Conservation (phyloP, 2,329 filamentous ascomycete genomes). For the Aciculosporium take region DNA sequence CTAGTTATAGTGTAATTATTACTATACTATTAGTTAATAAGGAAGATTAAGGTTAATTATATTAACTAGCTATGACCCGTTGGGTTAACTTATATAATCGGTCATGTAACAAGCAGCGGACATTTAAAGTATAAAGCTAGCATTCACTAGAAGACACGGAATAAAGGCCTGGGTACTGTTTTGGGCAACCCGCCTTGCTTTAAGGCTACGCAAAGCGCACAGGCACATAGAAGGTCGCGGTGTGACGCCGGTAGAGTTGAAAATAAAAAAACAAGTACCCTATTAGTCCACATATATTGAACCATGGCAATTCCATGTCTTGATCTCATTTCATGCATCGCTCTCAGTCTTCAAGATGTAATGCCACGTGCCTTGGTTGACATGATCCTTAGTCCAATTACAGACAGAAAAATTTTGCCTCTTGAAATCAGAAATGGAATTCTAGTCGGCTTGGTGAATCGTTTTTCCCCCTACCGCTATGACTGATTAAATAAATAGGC, state of each 20-base stretch:
- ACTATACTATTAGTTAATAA: no score
- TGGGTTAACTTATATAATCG: no score
- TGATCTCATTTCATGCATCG: slow-evolving; percentile 14
- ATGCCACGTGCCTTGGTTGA: slow-evolving; percentile 16
- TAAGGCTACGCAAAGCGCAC: background rate
- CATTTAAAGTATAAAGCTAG: background rate
- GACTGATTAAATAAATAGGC: slow-evolving; percentile 34
- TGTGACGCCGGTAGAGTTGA: slow-evolving; percentile 2
- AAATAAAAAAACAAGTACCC: slow-evolving; percentile 10
- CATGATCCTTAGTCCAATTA: slow-evolving; percentile 7
- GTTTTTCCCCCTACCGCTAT: slow-evolving; percentile 1
- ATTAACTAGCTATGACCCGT: no score
- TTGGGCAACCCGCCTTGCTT: background rate
- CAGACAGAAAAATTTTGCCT: slow-evolving; percentile 6
- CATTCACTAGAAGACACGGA: slow-evolving; percentile 4
- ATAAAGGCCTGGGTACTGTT: background rate
- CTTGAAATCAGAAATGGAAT: slow-evolving; percentile 5
- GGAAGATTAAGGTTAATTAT: no score
- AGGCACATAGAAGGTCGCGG: background rate
- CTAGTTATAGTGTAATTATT: no score
- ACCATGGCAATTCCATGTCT: slow-evolving; percentile 3
- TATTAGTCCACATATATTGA: slow-evolving; percentile 7
- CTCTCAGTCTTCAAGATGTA: slow-evolving; percentile 20
- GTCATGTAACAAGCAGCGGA: no score
- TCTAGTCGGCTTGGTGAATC: slow-evolving; percentile 1